These are phyloP conservation scores for Lolium multiflorum DNA, from an alignment of 176 grass and related monocot genomes.

Conservation along the genomic window DNA sequence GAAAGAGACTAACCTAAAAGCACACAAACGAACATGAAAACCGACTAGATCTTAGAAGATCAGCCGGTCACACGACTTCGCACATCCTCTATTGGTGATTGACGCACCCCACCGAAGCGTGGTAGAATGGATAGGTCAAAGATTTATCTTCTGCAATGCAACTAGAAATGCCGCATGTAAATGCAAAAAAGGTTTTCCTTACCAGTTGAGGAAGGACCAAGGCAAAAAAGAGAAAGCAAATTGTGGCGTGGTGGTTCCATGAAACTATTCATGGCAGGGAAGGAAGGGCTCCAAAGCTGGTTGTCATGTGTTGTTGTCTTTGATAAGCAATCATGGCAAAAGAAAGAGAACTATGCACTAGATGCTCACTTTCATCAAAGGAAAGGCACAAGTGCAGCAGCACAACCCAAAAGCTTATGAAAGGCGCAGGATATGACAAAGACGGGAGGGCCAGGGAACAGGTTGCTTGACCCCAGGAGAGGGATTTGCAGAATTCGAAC, in stretches of 20 bases:
- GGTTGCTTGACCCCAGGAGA: slow-evolving; percentile 1
- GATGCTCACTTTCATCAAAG: slow-evolving; percentile 66
- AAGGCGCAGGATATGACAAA: slow-evolving; percentile 44
- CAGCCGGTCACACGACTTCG: too few relatives aligned
- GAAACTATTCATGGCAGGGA: slow-evolving; percentile 26
- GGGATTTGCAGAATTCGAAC: slow-evolving; percentile 18
- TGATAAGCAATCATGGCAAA: slow-evolving; percentile 45
- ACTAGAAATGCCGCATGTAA: background rate
- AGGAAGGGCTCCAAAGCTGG: slow-evolving; percentile 43
- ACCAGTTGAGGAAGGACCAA: background rate
- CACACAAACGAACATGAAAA: too few relatives aligned
- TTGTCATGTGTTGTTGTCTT: slow-evolving; percentile 30
- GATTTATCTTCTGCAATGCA: background rate
- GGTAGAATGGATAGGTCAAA: background rate
- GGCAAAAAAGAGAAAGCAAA: background rate
- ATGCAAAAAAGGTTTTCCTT: background rate
- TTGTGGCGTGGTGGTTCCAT: slow-evolving; percentile 24
- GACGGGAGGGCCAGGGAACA: slow-evolving; percentile 26
- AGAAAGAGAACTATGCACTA: slow-evolving; percentile 46
- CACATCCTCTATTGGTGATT: too few relatives aligned
- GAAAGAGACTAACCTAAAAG: too few relatives aligned
- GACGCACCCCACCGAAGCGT: too few relatives aligned
- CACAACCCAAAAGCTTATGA: slow-evolving; percentile 35
- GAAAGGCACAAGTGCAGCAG: slow-evolving; percentile 48
- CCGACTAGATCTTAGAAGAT: too few relatives aligned